A percentile compares a stretch with the other conserved stretches of the same genome.
Evolutionary conservation across 129 eudicot species (phyloP).

Genomic region (Glebionis coronaria): DNA sequence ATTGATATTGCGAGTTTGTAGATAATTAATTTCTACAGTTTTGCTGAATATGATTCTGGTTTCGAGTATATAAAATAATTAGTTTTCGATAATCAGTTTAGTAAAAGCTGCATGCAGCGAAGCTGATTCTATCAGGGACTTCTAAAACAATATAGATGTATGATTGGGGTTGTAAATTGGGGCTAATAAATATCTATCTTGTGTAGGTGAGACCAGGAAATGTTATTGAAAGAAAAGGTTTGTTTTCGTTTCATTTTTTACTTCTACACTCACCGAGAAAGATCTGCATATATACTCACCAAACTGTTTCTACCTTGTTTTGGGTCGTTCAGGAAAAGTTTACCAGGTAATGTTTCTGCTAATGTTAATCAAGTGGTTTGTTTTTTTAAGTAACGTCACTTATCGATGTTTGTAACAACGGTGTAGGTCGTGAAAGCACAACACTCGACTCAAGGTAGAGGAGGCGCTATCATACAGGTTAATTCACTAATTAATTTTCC

Average conservation of each 20-base stretch:
- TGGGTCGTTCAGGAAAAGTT: conserved; percentile 50
- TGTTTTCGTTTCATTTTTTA: conserved; percentile 16
- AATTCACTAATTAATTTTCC: neutral
- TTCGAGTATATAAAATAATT: too few species aligned
- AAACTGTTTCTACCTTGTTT: conserved; percentile 22
- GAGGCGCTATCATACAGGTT: conserved; percentile 94
- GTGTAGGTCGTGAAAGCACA: conserved; percentile 77
- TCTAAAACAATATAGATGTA: neutral
- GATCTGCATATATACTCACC: conserved; percentile 12
- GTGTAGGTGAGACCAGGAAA: conserved; percentile 89
- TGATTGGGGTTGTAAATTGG: neutral
- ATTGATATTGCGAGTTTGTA: too few species aligned
- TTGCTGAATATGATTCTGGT: too few species aligned
- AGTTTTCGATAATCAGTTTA: too few species aligned
- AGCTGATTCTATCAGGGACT: too few species aligned
- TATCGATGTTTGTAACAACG: conserved; percentile 7
- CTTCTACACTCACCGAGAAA: conserved; percentile 5
- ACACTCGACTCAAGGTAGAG: conserved; percentile 87
- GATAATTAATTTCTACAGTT: too few species aligned
- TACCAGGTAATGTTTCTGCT: conserved; percentile 58
- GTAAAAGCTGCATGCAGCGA: too few species aligned
- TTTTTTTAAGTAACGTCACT: conserved; percentile 5
- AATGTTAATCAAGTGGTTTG: neutral
- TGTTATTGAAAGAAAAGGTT: conserved; percentile 85
- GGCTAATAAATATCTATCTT: neutral